Conservation (phyloP, 2,329 filamentous ascomycete genomes). For the Colletotrichum lentis region DNA sequence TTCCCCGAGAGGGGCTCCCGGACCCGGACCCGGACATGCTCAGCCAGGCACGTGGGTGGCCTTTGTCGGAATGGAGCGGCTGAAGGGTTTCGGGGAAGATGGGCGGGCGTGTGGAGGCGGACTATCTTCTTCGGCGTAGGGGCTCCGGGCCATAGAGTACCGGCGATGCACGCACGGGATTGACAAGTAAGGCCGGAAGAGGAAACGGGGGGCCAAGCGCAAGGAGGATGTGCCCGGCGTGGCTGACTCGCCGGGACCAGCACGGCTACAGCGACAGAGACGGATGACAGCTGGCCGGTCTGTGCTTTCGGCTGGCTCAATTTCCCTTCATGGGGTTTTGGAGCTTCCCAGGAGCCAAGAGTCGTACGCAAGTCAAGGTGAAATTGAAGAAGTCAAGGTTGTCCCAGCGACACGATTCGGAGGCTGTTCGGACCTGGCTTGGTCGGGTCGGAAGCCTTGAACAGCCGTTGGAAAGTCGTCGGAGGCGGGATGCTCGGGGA, state of each 20-base stretch:
- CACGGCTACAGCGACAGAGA: constrained; percentile 1
- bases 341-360: background rate
- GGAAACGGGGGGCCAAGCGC: constrained; percentile 2
- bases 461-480: background rate
- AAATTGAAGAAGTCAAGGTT: no score
- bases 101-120: constrained; percentile 35
- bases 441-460: background rate
- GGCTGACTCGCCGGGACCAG: constrained; percentile 11
- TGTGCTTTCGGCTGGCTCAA: constrained; percentile 22
- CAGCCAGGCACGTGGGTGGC: constrained; percentile 20
- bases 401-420: background rate
- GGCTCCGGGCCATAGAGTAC: constrained; percentile 27
- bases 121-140: constrained; percentile 3
- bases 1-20: constrained; percentile 35
- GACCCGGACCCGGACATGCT: constrained; percentile 44
- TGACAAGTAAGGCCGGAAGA: background rate
- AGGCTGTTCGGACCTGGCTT: background rate
- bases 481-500: background rate
- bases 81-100: background rate
- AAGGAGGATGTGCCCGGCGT: constrained; percentile 5
- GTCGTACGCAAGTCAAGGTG: background rate
- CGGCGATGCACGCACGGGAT: constrained; percentile 2
- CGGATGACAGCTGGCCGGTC: constrained; percentile 15
- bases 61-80: background rate
- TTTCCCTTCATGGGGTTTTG: background rate